Conservation (phyloP, 2,329 filamentous ascomycete species). For the Aspergillus sp. region DNA sequence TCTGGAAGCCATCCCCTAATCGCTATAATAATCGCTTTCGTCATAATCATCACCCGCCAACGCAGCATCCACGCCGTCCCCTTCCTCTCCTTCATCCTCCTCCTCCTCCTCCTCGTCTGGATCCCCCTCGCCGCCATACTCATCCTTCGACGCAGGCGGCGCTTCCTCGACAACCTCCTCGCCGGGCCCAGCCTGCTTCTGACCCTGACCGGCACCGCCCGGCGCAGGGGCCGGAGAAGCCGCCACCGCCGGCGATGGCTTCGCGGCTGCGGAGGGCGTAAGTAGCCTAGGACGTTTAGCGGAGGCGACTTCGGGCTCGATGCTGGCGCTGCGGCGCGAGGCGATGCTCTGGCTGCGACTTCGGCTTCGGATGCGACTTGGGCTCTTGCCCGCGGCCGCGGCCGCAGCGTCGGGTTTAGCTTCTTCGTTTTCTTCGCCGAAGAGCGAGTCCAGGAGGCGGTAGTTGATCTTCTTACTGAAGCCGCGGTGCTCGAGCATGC, state of each 20-base stretch:
- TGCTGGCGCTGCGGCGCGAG: slow-evolving; percentile 21
- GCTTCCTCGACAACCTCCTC: too few relatives aligned
- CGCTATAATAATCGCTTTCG: slow-evolving; percentile 26
- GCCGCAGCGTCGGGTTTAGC: slow-evolving; percentile 21
- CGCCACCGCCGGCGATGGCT: too few relatives aligned
- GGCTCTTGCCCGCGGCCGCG: too few relatives aligned
- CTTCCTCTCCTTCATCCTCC: slow-evolving; percentile 24
- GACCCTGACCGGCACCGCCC: too few relatives aligned
- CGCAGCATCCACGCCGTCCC: slow-evolving; percentile 25
- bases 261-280: slow-evolving; percentile 9
- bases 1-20: too few relatives aligned
- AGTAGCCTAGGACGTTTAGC: slow-evolving; percentile 10
- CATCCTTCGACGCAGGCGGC: too few relatives aligned
- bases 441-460: slow-evolving; percentile 29
- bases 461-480: slow-evolving; percentile 72
- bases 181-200: too few relatives aligned
- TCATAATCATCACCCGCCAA: slow-evolving; percentile 27
- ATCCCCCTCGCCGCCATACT: slow-evolving; percentile 9
- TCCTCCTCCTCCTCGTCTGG: slow-evolving; percentile 25
- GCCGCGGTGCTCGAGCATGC: slow-evolving; percentile 57
- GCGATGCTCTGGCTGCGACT: slow-evolving; percentile 27
- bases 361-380: slow-evolving; percentile 21
- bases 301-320: slow-evolving; percentile 13
- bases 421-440: slow-evolving; percentile 28
- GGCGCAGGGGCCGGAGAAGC: slow-evolving; percentile 9